A percentile compares a stretch with the other conserved stretches of the same genome.
Evolutionary conservation across 495 filamentous ascomycete genomes (phyloP).

Genomic region (Trichocladium uniseriatum): DNA sequence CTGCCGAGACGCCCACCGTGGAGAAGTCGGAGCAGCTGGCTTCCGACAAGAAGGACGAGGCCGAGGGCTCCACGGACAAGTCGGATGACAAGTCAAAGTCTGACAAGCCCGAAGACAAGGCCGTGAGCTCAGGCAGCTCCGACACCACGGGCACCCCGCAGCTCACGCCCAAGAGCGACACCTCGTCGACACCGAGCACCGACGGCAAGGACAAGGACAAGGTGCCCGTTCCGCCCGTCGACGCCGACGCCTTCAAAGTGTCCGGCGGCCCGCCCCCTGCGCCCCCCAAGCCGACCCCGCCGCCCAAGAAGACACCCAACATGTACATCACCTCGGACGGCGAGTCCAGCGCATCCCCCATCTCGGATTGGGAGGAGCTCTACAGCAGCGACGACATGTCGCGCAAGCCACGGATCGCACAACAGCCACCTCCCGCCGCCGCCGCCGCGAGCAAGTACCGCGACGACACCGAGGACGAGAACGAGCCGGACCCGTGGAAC

Average conservation of each 20-base stretch:
- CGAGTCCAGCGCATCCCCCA: slow-evolving; percentile 40
- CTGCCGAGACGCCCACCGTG: slow-evolving; percentile 16
- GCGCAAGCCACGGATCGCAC: slow-evolving; percentile 35
- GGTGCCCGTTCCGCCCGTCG: slow-evolving; percentile 23
- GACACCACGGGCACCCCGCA: slow-evolving; percentile 18
- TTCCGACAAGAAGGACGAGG: slow-evolving; percentile 1
- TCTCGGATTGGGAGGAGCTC: slow-evolving; percentile 43
- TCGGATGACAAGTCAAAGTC: not conserved
- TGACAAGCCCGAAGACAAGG: slow-evolving; percentile 11
- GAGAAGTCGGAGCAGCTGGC: slow-evolving; percentile 19
- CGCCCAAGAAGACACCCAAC: slow-evolving; percentile 19
- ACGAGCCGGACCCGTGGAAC: slow-evolving; percentile 42
- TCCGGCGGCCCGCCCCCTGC: slow-evolving; percentile 20
- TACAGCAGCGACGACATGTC: slow-evolving; percentile 44
- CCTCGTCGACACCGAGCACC: slow-evolving; percentile 11
- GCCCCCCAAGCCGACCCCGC: slow-evolving; percentile 1
- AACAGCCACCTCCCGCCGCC: slow-evolving; percentile 22
- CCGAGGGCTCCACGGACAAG: not conserved
- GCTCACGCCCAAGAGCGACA: slow-evolving; percentile 26
- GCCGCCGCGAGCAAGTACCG: slow-evolving; percentile 30
- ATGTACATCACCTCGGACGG: slow-evolving; percentile 32
- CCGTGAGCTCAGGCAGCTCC: slow-evolving; percentile 14
- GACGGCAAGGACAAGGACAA: slow-evolving; percentile 23
- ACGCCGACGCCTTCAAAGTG: slow-evolving; percentile 11
- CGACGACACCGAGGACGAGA: slow-evolving; percentile 37